phyloP scores from a whole-genome alignment of 2,329 filamentous ascomycete species.

The Elsinoe necatrix region DNA sequence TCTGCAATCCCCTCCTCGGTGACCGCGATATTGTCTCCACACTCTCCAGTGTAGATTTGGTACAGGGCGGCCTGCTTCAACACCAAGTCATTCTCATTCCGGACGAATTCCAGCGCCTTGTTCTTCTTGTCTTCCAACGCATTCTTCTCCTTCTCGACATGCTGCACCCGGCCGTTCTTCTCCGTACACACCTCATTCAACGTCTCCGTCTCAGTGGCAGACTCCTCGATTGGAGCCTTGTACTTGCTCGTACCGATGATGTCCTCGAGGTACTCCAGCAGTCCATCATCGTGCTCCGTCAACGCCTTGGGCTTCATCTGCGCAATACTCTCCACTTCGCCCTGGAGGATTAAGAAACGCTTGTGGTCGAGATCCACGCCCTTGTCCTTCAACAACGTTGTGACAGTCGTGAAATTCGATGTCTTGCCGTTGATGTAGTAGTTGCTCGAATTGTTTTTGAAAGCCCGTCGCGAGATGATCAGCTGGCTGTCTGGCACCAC shows the following conservation, averaged over 20 bases:
- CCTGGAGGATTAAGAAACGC: conserved; percentile 92
- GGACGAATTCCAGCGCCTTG: conserved; percentile 78
- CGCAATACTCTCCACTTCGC: conserved; percentile 95
- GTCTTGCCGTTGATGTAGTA: conserved; percentile 91
- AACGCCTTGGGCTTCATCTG: conserved; percentile 98
- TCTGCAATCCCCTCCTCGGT: conserved; percentile 86
- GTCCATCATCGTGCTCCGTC: conserved; percentile 90
- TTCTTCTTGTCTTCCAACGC: conserved; percentile 93
- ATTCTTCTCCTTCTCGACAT: conserved; percentile 95
- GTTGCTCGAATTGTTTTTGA: conserved; percentile 97
- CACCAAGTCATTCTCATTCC: conserved; percentile 85
- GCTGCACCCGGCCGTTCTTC: conserved; percentile 90
- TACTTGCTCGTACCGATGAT: conserved; percentile 99
- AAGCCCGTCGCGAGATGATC: conserved; percentile 82
- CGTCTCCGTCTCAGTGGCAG: conserved; percentile 78
- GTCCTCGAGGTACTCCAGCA: conserved; percentile 94
- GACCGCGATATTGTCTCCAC: conserved; percentile 77
- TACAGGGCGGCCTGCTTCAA: conserved; percentile 87
- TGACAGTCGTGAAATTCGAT: conserved; percentile 88
- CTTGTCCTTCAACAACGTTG: conserved; percentile 72
- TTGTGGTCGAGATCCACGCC: conserved; percentile 97
- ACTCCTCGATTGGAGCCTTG: conserved; percentile 92
- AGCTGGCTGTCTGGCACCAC: conserved; percentile 76
- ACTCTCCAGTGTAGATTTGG: conserved; percentile 83
- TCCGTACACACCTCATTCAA: conserved; percentile 92